Percentiles rank a stretch among this genome's conserved stretches.
These are phyloP conservation scores for Curvularia sp. DNA, from an alignment of 2,329 filamentous ascomycete genomes.

Conservation along the genomic window DNA sequence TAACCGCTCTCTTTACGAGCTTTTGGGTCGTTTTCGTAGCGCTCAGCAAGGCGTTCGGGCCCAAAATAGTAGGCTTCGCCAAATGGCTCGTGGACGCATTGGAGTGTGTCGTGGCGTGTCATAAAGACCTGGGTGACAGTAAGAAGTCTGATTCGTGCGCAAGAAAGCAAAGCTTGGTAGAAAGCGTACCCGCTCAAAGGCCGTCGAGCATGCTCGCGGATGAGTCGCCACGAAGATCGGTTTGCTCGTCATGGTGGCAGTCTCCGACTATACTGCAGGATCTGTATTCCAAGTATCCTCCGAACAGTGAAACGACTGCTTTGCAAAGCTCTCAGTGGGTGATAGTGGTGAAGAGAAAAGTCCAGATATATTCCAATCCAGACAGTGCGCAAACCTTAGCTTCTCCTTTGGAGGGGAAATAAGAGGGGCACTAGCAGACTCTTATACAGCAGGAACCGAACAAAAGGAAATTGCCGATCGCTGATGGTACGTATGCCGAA, in stretches of 20 bases:
- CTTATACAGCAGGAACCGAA: conserved; percentile 28
- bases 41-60: conserved; percentile 80
- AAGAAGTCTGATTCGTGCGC: conserved; percentile 7
- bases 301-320: conserved; percentile 1
- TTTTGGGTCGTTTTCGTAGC: conserved; percentile 75
- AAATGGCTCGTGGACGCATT: conserved; percentile 93
- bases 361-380: conserved; percentile 42
- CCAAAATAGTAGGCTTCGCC: conserved; percentile 97
- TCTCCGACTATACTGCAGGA: conserved; percentile 12
- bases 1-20: conserved; percentile 67
- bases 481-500: conserved; percentile 12
- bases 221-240: conserved; percentile 94
- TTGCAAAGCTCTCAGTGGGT: conserved; percentile 1
- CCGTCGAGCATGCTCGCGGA: conserved; percentile 92
- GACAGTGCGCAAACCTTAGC: conserved; percentile 29
- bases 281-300: conserved; percentile 39
- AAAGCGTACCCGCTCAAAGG: conserved; percentile 83
- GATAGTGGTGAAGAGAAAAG: conserved; percentile 8
- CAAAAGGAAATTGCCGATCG: conserved; percentile 16
- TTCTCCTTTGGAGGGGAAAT: conserved; percentile 15
- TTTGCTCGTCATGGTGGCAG: conserved; percentile 69
- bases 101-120: conserved; percentile 82
- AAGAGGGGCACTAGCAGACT: conserved; percentile 31
- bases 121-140: conserved; percentile 74
- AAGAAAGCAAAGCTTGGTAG: background rate